Base-by-base conservation (phyloP, 441 rosid genomes). In the Bruguiera hainesii region DNA sequence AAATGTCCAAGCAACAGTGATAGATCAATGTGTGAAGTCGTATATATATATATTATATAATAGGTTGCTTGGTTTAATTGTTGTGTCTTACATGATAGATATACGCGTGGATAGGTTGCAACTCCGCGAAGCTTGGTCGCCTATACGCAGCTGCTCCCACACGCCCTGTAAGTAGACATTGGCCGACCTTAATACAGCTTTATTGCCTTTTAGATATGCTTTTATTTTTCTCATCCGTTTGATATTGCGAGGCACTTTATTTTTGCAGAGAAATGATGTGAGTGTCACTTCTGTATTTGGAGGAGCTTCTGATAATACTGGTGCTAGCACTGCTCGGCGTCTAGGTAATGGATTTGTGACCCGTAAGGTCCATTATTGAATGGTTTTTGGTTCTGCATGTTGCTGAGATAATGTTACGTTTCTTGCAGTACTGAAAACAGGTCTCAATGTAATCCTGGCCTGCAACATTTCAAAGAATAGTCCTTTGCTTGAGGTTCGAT, bases 401-500 rank as follows among this genome's bases (percentile, higher is more conserved):
- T 19, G 21, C 21, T 9, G 11, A n/a, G 20, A 49, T 49, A 6
- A 7, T 33, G 37, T 33, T 33, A 57, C 60, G 48, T 61, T 73
- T 20, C 64, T 83, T 75, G 51, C 87, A 87, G 98, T 84, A 75
- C 63, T 93, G 65, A 93, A 85, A 89, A 88, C 90, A 63, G 96
- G 97, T 51, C 85, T 85, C 42, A 91, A 82, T 31, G 33, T 31
- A 31, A 30, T 30, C 31, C 62, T 91, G 13, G 90, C 97, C 70
- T 85, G 89, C 76, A 94, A 91, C 76, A 85, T 91, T 42, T 97
- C 97, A 16, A 91, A 89, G 80, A 85, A 91, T 73, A 85, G 73
- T 70, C 96, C 95, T 16, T 73, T 82, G 89, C 86, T 89, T 26
- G 96, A 89, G 98, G 96, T 91, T 66, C 28, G 16, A 7, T 28